Percentiles rank a stretch among this genome's conserved stretches.
These are phyloP conservation scores for Cardamine chenopodiifolia DNA, from an alignment of 345 rosid species.

Conservation along the genomic window DNA sequence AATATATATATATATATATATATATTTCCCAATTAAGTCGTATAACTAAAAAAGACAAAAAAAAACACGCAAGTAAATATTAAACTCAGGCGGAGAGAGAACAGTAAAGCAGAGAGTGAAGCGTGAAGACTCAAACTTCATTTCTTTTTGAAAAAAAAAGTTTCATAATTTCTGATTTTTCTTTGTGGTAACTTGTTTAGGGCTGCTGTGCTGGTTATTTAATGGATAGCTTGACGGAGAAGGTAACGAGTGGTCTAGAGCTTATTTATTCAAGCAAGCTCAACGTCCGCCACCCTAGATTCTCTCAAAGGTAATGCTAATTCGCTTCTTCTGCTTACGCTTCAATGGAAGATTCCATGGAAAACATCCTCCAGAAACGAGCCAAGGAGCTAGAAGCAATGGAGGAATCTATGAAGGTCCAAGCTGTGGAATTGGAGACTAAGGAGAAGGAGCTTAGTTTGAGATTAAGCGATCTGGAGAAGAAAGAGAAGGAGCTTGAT, in stretches of 20 bases:
- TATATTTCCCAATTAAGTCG: too few species aligned
- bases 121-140: slow-evolving; percentile 4
- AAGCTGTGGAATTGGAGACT: slow-evolving; percentile 15
- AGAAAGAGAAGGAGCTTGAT: slow-evolving; percentile 22
- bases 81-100: background rate
- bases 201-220: background rate
- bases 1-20: too few species aligned
- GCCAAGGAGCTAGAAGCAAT: slow-evolving; percentile 33
- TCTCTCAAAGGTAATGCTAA: slow-evolving; percentile 47
- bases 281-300: slow-evolving; percentile 37
- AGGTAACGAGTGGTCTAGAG: slow-evolving; percentile 17
- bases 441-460: slow-evolving; percentile 24
- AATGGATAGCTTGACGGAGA: slow-evolving; percentile 36
- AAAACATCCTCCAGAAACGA: slow-evolving; percentile 34
- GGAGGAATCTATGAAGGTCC: slow-evolving; percentile 37
- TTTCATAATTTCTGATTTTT: background rate
- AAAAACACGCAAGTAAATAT: too few species aligned
- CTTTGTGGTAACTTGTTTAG: background rate
- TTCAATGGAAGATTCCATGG: slow-evolving; percentile 51
- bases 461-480: slow-evolving; percentile 26
- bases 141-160: background rate
- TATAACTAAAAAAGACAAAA: too few species aligned
- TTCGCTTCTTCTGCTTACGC: slow-evolving; percentile 47
- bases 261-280: slow-evolving; percentile 28
- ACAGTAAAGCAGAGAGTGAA: background rate